Base-by-base conservation (phyloP, 768 basidiomycete genomes). In the Lactarius sanguifluus region DNA sequence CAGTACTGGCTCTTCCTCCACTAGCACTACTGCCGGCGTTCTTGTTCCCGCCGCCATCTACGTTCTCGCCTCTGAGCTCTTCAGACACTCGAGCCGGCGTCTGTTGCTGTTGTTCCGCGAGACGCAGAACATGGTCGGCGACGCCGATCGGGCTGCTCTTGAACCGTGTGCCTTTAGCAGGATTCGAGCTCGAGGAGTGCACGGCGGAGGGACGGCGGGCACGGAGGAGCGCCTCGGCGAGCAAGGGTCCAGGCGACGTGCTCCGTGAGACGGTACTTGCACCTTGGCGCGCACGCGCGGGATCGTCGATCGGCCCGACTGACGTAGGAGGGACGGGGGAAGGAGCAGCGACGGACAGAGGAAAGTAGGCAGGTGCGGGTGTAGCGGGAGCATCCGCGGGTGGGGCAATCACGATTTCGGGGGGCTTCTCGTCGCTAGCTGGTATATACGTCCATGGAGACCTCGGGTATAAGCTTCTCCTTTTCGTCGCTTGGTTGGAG, bases 61-160 rank as follows among this genome's bases (percentile, higher is more conserved):
- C n/a, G 36, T 57, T 23, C 8, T 57, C 43, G 28, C 16, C 25
- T 45, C 50, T 50, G 36, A 32, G 25, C 5, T 61, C 55, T 23
- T 56, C 55, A 16, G 55, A 15, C 25, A 10, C 32, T 54, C 36
- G 64, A 3, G 5, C 23, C 36, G 67, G 64, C 36, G 74, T 73
- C 66, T 64, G 67, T 30, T 57, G 65, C 18, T 59, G 56, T 20
- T 68, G 66, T 32, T 58, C 52, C 36, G 55, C 67, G 50, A 25
- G 68, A 62, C 55, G 57, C 63, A 78, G 80, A 36, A 85, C 76
- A 72, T 79, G 77, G 72, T 84, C 84, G 16, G 85, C 82, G 40
- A 83, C 79, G 30, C 82, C 81, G 38, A 89, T 76, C 38, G 88
- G 89, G 72, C 84, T 90, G 72, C 89, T 91, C 84, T 91, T 91